Evolutionary conservation across 176 grass and related monocot genomes (phyloP).

Genomic region (Carex parvula): DNA sequence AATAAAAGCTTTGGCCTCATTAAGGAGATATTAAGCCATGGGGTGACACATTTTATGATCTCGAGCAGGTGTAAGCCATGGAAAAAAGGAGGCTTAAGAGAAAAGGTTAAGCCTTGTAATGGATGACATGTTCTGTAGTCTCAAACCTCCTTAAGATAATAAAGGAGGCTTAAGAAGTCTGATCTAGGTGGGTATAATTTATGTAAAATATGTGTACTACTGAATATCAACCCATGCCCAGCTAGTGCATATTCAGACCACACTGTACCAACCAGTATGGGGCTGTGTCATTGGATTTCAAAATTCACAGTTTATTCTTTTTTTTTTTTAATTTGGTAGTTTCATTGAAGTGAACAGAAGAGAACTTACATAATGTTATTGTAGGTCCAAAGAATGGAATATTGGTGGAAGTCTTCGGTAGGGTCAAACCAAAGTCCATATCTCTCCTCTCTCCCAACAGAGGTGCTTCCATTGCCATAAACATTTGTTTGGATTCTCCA

Average conservation of each 20-base stretch:
- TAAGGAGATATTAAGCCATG: not conserved
- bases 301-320: not conserved
- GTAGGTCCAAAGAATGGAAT: constrained; percentile 69
- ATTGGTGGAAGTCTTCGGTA: constrained; percentile 65
- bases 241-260: not conserved
- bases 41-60: not conserved
- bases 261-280: not conserved
- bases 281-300: not conserved
- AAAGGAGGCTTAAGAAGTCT: not conserved
- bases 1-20: not conserved
- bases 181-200: not conserved
- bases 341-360: constrained; percentile 22
- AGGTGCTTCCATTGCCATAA: constrained; percentile 78
- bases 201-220: not conserved
- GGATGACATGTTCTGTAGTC: not conserved
- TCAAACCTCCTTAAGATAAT: not conserved
- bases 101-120: not conserved
- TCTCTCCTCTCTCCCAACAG: constrained; percentile 62
- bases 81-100: not conserved
- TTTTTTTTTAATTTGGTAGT: not conserved
- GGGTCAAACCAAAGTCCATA: constrained; percentile 86
- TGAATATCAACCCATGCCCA: not conserved
- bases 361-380: constrained; percentile 55
- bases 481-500: constrained; percentile 93
- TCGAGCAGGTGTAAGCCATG: no score